These are phyloP conservation scores for Phytophthora ohioensis DNA, from an alignment of 352 stramenopile species.

Conservation along the genomic window DNA sequence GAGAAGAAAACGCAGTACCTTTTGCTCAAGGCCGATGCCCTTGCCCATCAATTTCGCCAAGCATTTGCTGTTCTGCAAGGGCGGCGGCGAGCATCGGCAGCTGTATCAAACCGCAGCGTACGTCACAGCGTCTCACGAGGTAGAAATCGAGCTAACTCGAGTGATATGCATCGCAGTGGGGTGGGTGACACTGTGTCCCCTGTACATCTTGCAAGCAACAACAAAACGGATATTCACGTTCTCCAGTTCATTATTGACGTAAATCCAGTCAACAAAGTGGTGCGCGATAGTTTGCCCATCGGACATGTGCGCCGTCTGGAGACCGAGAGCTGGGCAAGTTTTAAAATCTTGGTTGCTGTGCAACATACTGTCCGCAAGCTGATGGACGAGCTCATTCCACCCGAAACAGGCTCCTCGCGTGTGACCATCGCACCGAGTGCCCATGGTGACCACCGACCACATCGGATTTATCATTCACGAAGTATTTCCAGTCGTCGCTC, in stretches of 20 bases:
- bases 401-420: conserved; percentile 10
- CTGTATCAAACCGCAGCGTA: conserved; percentile 20
- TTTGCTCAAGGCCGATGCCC: conserved; percentile 50
- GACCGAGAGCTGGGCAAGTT: conserved; percentile 63
- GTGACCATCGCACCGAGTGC: background rate
- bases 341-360: conserved; percentile 49
- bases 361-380: conserved; percentile 42
- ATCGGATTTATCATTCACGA: conserved; percentile 16
- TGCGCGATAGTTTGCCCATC: conserved; percentile 47
- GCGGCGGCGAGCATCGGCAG: conserved; percentile 6
- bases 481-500: conserved; percentile 6
- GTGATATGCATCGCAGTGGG: conserved; percentile 14
- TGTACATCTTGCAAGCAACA: background rate
- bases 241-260: conserved; percentile 64
- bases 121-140: conserved; percentile 28
- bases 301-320: conserved; percentile 49
- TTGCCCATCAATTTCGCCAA: conserved; percentile 38
- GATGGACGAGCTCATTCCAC: conserved; percentile 49
- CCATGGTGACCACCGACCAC: conserved; percentile 9
- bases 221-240: conserved; percentile 27
- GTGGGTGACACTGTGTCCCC: conserved; percentile 4
- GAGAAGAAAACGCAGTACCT: conserved; percentile 76
- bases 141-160: conserved; percentile 1
- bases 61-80: conserved; percentile 20
- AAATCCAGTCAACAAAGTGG: conserved; percentile 69